phyloP scores from a whole-genome alignment of 148 eudicot species.

The Fagopyrum esculentum region DNA sequence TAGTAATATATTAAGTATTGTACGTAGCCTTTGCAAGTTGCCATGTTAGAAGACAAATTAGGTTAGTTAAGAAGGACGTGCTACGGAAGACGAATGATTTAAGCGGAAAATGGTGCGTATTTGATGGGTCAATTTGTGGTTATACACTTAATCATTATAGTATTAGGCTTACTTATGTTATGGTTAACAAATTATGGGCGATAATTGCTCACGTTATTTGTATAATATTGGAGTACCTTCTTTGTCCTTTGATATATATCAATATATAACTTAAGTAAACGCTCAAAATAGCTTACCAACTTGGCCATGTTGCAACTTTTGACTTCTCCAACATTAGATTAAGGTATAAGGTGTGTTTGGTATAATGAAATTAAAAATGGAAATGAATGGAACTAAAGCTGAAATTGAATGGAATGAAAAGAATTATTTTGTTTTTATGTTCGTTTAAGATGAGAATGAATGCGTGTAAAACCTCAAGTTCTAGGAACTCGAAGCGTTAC shows the following conservation, averaged over 20 bases:
- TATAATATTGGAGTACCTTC: neutral
- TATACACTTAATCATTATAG: neutral
- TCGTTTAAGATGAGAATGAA: too few relatives aligned
- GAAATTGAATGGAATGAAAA: too few relatives aligned
- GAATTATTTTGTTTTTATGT: too few relatives aligned
- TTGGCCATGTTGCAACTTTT: neutral
- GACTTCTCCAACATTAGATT: neutral
- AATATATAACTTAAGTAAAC: neutral
- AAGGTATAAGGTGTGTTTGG: too few relatives aligned
- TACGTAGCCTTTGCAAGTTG: neutral
- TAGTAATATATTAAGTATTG: neutral
- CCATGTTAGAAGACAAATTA: conserved; percentile 3
- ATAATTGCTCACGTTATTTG: neutral
- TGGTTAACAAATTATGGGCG: neutral
- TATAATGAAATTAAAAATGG: too few relatives aligned
- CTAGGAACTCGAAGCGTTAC: too few relatives aligned
- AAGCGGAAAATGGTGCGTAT: neutral
- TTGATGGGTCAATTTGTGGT: conserved; percentile 10
- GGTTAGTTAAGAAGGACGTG: neutral
- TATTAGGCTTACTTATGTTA: neutral
- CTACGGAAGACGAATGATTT: conserved; percentile 9
- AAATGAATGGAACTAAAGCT: too few relatives aligned
- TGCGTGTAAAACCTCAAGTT: too few relatives aligned
- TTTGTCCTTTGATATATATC: neutral
- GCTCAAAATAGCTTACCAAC: neutral